A percentile compares a stretch with the other conserved stretches of the same genome.
phyloP scores from a whole-genome alignment of 805 yeast genomes.

The Sugiyamaella boreocaroliniensis region DNA sequence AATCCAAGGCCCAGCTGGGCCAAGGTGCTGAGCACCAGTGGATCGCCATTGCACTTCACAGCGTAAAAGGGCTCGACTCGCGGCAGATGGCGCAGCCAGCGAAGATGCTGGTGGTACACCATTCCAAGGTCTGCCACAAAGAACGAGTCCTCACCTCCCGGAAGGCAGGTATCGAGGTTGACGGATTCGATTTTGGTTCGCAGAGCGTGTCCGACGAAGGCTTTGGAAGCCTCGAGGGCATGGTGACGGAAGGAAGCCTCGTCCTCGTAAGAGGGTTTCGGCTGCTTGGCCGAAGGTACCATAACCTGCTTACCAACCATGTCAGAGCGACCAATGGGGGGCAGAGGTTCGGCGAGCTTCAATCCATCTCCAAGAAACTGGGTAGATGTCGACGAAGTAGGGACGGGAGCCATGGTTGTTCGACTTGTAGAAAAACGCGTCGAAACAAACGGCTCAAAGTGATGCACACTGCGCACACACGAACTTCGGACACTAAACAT shows the following conservation, averaged over 20 bases:
- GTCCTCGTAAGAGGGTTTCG: background rate
- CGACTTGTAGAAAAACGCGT: background rate
- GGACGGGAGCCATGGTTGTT: background rate
- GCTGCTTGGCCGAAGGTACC: background rate
- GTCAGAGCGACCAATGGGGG: background rate
- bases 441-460: background rate
- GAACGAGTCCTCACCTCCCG: conserved; percentile 81
- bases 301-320: background rate
- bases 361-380: background rate
- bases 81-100: conserved; percentile 65
- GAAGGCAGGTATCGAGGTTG: conserved; percentile 52
- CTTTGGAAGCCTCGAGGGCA: background rate
- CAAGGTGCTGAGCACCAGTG: conserved; percentile 49
- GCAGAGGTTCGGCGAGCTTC: background rate
- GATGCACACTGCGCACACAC: background rate
- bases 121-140: conserved; percentile 81
- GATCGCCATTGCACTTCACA: conserved; percentile 84
- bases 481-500: background rate
- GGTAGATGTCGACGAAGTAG: background rate
- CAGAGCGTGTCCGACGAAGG: conserved; percentile 19
- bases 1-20: conserved; percentile 64
- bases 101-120: conserved; percentile 50
- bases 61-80: conserved; percentile 85
- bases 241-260: background rate
- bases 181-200: conserved; percentile 28